phyloP scores from a whole-genome alignment of 2,329 filamentous ascomycete species.

The Fusarium papillatum region DNA sequence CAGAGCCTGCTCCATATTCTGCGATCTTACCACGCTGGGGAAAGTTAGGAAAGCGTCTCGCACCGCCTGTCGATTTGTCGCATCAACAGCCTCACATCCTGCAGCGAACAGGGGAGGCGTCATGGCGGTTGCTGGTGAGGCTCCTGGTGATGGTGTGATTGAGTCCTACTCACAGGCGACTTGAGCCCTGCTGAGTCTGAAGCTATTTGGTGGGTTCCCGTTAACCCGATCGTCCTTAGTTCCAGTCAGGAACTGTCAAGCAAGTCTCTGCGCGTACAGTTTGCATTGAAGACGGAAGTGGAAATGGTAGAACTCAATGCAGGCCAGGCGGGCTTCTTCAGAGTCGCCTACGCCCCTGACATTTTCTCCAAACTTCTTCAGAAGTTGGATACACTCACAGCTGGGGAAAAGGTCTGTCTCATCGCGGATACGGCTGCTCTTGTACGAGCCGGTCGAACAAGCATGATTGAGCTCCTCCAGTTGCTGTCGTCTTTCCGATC shows the following conservation, averaged over 20 bases:
- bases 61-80: background rate
- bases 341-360: background rate
- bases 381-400: background rate
- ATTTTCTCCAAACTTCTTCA: background rate
- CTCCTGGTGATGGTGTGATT: background rate
- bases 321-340: background rate
- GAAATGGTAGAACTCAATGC: background rate
- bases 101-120: background rate
- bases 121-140: background rate
- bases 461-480: background rate
- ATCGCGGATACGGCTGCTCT: background rate
- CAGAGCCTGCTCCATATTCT: background rate
- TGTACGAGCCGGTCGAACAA: background rate
- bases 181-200: background rate
- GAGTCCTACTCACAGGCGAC: background rate
- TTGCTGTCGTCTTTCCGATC: background rate
- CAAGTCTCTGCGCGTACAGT: background rate
- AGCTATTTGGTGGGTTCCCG: background rate
- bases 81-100: background rate
- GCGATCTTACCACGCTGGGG: background rate
- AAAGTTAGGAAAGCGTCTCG: background rate
- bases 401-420: background rate
- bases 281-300: background rate
- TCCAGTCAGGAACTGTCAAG: background rate
- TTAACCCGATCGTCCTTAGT: background rate